Percentiles rank a stretch among this genome's conserved stretches.
These are phyloP conservation scores for Microbotryum intermedium DNA, from an alignment of 1,284 basidiomycete genomes.

Conservation along the genomic window DNA sequence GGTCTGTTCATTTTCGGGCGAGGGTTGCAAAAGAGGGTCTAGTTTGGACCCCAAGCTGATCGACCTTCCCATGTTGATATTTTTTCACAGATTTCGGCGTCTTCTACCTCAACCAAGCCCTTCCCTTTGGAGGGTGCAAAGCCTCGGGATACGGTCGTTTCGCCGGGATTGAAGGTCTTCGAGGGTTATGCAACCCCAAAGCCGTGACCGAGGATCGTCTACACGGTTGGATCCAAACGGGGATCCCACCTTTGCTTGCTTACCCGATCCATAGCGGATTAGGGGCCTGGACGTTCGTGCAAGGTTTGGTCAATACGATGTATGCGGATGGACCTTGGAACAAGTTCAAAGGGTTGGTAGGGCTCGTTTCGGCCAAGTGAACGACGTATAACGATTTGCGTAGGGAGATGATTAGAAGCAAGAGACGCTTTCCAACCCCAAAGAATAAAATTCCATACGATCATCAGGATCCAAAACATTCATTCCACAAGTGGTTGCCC, in stretches of 20 bases:
- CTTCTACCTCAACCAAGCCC: constrained; percentile 54
- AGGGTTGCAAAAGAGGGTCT: too few species aligned
- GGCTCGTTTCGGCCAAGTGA: not conserved
- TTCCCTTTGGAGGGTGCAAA: constrained; percentile 80
- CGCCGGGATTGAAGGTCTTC: constrained; percentile 84
- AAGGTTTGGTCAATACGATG: constrained; percentile 14
- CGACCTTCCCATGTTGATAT: not conserved
- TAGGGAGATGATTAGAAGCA: too few species aligned
- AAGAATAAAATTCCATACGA: too few species aligned
- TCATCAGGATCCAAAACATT: too few species aligned
- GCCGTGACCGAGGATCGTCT: constrained; percentile 76
- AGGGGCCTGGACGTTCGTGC: constrained; percentile 21
- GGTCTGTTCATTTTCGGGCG: constrained; percentile 44
- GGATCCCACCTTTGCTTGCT: constrained; percentile 54
- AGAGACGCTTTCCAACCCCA: too few species aligned
- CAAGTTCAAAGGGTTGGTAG: not conserved
- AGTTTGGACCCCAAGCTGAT: constrained; percentile 18
- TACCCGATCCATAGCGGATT: constrained; percentile 34
- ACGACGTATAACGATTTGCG: too few species aligned
- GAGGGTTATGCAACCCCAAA: constrained; percentile 76
- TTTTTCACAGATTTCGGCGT: constrained; percentile 10
- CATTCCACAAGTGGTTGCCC: too few species aligned
- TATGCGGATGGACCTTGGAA: constrained; percentile 7
- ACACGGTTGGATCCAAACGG: constrained; percentile 71
- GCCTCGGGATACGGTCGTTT: constrained; percentile 79